Percentiles rank a stretch among this genome's conserved stretches.
These are phyloP conservation scores for Hanseniaspora nectarophila DNA, from an alignment of 805 yeast species.

Conservation along the genomic window DNA sequence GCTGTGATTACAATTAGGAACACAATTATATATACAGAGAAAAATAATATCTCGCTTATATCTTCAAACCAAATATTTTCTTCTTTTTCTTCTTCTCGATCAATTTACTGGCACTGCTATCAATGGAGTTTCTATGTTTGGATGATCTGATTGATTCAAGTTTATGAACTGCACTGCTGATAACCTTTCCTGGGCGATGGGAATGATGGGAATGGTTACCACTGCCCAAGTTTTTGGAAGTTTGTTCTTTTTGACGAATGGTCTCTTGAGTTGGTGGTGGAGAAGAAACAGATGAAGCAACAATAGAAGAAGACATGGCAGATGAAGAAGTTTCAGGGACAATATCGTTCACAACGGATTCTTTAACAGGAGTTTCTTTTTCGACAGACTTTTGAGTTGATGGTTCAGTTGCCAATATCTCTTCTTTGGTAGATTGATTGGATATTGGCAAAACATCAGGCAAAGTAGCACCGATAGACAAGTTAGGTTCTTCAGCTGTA, in stretches of 20 bases:
- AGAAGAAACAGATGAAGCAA: too few species aligned
- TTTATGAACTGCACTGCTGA: background rate
- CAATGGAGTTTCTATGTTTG: background rate
- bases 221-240: background rate
- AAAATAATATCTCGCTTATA: background rate
- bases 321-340: background rate
- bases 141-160: background rate
- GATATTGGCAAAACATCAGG: slow-evolving; percentile 28
- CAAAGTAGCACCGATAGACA: slow-evolving; percentile 26
- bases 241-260: background rate
- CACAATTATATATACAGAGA: background rate
- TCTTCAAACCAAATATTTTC: slow-evolving; percentile 10
- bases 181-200: background rate
- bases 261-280: background rate
- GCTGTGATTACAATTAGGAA: background rate
- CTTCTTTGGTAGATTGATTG: slow-evolving; percentile 18
- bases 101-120: background rate
- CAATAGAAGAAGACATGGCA: too few species aligned
- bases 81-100: slow-evolving; percentile 5
- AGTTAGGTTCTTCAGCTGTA: background rate
- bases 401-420: background rate
- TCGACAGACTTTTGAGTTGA: slow-evolving; percentile 17
- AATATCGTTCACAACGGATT: background rate
- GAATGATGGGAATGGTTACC: background rate
- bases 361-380: background rate